Conservation (phyloP, 257 asterid genomes). For the Buddleja alternifolia region DNA sequence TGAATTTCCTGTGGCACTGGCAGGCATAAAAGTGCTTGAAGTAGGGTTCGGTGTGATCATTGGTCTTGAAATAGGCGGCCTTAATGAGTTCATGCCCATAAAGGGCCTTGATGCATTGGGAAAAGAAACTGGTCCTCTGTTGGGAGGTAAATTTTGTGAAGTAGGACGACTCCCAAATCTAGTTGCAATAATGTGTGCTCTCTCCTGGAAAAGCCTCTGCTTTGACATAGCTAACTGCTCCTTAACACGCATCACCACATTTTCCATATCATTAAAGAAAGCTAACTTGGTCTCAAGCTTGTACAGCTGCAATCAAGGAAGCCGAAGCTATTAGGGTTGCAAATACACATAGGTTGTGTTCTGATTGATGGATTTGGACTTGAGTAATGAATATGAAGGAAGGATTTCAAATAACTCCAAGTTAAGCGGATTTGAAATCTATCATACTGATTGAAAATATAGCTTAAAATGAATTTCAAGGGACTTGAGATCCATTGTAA, state of each 20-base stretch:
- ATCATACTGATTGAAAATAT: no score
- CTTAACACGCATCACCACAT: conserved; percentile 68
- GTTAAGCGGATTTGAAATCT: no score
- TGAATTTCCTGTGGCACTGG: conserved; percentile 59
- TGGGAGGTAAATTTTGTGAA: conserved; percentile 56
- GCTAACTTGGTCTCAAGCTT: conserved; percentile 90
- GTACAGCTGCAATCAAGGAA: conserved; percentile 64
- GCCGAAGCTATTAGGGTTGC: conserved; percentile 19
- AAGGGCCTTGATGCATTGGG: conserved; percentile 65
- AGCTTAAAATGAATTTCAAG: no score
- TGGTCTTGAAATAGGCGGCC: conserved; percentile 71
- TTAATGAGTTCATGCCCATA: conserved; percentile 57
- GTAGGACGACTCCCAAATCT: conserved; percentile 76
- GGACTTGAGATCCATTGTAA: no score
- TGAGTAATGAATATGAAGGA: background rate
- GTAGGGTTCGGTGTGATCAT: conserved; percentile 58
- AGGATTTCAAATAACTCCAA: no score
- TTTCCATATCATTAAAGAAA: conserved; percentile 83
- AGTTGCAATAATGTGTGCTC: conserved; percentile 82
- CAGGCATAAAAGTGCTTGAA: conserved; percentile 47
- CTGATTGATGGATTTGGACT: background rate
- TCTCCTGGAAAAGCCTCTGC: conserved; percentile 86
- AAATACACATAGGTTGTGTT: conserved; percentile 9
- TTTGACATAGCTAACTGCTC: conserved; percentile 90
- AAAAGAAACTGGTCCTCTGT: conserved; percentile 55